phyloP scores from a whole-genome alignment of 139 green algal species.

The Dunaliella sp. region DNA sequence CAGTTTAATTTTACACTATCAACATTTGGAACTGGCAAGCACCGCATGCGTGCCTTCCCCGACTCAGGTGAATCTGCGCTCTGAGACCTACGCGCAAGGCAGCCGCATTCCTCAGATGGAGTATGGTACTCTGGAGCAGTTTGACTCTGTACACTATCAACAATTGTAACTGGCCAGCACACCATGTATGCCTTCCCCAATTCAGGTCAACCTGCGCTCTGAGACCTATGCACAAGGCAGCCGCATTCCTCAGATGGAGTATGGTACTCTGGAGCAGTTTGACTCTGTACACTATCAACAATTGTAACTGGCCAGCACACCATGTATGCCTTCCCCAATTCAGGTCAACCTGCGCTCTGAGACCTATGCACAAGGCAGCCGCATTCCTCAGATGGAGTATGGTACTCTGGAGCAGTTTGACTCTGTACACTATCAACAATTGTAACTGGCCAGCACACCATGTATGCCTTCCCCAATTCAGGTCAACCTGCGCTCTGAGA shows the following conservation, averaged over 20 bases:
- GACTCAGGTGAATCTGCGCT: constrained; percentile 96
- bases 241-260: constrained; percentile 86
- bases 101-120: constrained; percentile 85
- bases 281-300: too few relatives aligned
- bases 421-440: too few relatives aligned
- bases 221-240: constrained; percentile 87
- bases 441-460: too few relatives aligned
- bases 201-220: constrained; percentile 94
- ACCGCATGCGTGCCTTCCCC: too few relatives aligned
- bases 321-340: too few relatives aligned
- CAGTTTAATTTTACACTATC: too few relatives aligned
- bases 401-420: constrained; percentile 77
- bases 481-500: constrained; percentile 95
- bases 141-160: too few relatives aligned
- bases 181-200: too few relatives aligned
- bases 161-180: too few relatives aligned
- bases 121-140: constrained; percentile 80
- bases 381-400: constrained; percentile 89
- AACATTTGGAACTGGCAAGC: too few relatives aligned
- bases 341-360: constrained; percentile 97
- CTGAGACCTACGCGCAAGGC: constrained; percentile 86
- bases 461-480: too few relatives aligned
- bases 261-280: constrained; percentile 80
- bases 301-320: too few relatives aligned
- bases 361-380: constrained; percentile 79